phyloP scores from a whole-genome alignment of 768 basidiomycete genomes.

The Kwoniella sp. region DNA sequence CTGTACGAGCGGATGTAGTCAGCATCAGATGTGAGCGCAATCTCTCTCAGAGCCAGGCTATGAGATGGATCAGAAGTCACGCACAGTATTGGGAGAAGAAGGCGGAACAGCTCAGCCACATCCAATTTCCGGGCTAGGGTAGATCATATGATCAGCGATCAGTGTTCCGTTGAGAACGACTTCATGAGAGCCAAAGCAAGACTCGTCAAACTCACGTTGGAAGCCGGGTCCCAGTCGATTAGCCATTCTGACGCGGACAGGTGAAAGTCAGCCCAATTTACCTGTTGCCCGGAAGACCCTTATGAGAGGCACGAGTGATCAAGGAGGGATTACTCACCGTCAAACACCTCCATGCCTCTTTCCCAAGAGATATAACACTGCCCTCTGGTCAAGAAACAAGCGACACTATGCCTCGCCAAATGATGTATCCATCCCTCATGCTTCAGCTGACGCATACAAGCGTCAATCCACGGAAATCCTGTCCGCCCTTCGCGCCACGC shows the following conservation, averaged over 20 bases:
- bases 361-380: slow-evolving; percentile 59
- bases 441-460: slow-evolving; percentile 56
- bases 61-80: slow-evolving; percentile 16
- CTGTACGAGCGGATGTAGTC: slow-evolving; percentile 17
- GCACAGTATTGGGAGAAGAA: slow-evolving; percentile 56
- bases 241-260: slow-evolving; percentile 52
- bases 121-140: slow-evolving; percentile 55
- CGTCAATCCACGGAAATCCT: slow-evolving; percentile 57
- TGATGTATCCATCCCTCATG: slow-evolving; percentile 58
- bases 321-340: slow-evolving; percentile 42
- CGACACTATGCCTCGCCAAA: slow-evolving; percentile 56
- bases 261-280: not conserved
- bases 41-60: not conserved
- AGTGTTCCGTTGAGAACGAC: not conserved
- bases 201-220: slow-evolving; percentile 52
- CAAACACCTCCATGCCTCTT: slow-evolving; percentile 58
- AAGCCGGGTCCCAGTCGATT: slow-evolving; percentile 57
- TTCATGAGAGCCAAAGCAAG: too few relatives aligned
- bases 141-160: not conserved
- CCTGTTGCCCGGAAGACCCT: not conserved
- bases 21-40: slow-evolving; percentile 14
- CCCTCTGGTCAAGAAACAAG: slow-evolving; percentile 57
- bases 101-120: slow-evolving; percentile 57
- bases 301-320: too few relatives aligned
- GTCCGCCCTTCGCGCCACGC: slow-evolving; percentile 54